Percentiles rank a stretch among this genome's conserved stretches.
Evolutionary conservation across 495 filamentous ascomycete species (phyloP).

Genomic region (Hypoxylon rickii): DNA sequence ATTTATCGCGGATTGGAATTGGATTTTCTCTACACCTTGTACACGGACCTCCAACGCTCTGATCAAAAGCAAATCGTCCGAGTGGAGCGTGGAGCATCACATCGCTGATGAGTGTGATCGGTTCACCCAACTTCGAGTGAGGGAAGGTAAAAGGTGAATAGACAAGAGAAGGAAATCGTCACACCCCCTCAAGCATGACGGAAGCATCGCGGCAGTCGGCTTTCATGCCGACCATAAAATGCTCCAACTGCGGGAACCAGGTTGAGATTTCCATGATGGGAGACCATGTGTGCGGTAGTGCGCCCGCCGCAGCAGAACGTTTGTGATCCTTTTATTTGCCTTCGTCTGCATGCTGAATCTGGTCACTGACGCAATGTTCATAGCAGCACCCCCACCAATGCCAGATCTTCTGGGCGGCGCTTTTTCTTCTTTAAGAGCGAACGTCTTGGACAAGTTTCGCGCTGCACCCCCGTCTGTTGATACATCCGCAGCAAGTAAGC

Average conservation of each 20-base stretch:
- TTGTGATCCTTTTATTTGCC: slow-evolving; percentile 31
- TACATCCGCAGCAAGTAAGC: slow-evolving; percentile 62
- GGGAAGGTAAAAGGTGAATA: slow-evolving; percentile 16
- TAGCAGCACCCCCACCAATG: slow-evolving; percentile 45
- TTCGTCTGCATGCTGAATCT: background rate
- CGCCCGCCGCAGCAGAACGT: slow-evolving; percentile 44
- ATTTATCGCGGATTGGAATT: no score
- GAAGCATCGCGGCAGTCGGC: slow-evolving; percentile 61
- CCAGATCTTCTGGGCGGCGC: slow-evolving; percentile 40
- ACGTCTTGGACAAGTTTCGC: slow-evolving; percentile 48
- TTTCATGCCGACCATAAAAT: slow-evolving; percentile 92
- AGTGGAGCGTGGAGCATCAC: no score
- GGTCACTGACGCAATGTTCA: slow-evolving; percentile 26
- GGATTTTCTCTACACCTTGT: no score
- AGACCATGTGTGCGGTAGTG: slow-evolving; percentile 74
- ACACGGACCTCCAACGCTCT: slow-evolving; percentile 1
- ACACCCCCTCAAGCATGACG: slow-evolving; percentile 47
- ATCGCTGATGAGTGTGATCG: slow-evolving; percentile 20
- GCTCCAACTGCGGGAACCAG: slow-evolving; percentile 81
- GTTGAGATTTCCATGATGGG: slow-evolving; percentile 93
- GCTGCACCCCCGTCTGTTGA: slow-evolving; percentile 56
- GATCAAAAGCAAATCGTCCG: slow-evolving; percentile 4
- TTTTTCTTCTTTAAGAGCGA: slow-evolving; percentile 32
- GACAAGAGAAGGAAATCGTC: slow-evolving; percentile 21
- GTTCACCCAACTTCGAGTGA: slow-evolving; percentile 7